These are phyloP conservation scores for Hordeum pubiflorum DNA, from an alignment of 202 grass and related monocot genomes.

Conservation along the genomic window DNA sequence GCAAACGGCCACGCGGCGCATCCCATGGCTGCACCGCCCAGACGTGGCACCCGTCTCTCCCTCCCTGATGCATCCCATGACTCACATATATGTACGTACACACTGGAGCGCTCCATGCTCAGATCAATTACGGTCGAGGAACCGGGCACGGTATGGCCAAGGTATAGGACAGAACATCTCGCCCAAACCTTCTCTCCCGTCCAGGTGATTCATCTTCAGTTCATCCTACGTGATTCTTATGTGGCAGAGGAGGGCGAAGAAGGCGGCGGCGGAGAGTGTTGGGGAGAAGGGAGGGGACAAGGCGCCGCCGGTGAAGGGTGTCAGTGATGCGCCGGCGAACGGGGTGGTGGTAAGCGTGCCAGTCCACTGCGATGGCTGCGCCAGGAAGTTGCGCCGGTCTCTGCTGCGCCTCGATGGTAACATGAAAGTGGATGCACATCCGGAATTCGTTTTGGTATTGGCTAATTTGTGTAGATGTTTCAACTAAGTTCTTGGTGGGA, in stretches of 20 bases:
- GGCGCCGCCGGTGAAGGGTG: not conserved
- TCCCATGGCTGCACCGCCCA: not conserved
- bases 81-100: not conserved
- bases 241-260: not conserved
- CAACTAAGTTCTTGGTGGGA: not conserved
- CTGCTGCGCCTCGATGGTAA: conserved; percentile 24
- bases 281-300: not conserved
- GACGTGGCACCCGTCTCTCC: not conserved
- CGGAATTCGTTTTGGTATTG: not conserved
- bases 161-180: not conserved
- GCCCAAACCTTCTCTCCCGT: not conserved
- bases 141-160: not conserved
- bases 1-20: not conserved
- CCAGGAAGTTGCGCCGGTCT: conserved; percentile 31
- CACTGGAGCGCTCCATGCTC: not conserved
- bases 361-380: conserved; percentile 42
- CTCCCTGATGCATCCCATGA: not conserved
- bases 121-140: not conserved
- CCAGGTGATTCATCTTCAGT: not conserved
- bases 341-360: conserved; percentile 11
- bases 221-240: not conserved
- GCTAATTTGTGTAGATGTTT: not conserved
- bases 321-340: not conserved
- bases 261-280: not conserved
- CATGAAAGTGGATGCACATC: not conserved